Evolutionary conservation across 495 filamentous ascomycete species (phyloP).

Genomic region (Penicillium dipodomyicola): DNA sequence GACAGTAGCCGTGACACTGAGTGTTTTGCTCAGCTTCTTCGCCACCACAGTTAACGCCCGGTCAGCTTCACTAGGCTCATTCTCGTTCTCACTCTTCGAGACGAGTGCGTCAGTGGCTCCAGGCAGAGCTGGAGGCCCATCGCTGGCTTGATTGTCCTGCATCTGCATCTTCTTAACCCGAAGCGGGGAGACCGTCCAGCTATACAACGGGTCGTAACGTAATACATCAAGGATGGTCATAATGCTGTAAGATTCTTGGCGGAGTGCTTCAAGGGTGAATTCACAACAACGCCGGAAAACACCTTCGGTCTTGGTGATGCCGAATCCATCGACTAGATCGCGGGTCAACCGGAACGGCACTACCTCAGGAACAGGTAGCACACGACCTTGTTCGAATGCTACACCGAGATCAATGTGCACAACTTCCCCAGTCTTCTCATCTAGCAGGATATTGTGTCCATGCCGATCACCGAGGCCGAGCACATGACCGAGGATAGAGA

Average conservation of each 20-base stretch:
- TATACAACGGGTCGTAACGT: conserved; percentile 93
- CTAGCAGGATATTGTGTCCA: conserved; percentile 93
- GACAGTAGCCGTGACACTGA: conserved; percentile 92
- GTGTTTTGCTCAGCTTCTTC: conserved; percentile 88
- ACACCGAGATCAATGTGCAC: conserved; percentile 97
- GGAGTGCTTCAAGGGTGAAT: conserved; percentile 89
- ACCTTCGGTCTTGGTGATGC: conserved; percentile 90
- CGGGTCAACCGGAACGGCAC: conserved; percentile 95
- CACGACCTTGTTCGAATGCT: conserved; percentile 91
- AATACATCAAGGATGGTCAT: conserved; percentile 97
- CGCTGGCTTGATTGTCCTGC: conserved; percentile 52
- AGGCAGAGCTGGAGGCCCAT: conserved; percentile 36
- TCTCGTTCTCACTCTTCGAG: conserved; percentile 49
- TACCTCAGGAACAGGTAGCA: conserved; percentile 89
- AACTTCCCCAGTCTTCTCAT: conserved; percentile 85
- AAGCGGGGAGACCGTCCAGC: conserved; percentile 90
- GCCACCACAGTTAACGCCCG: conserved; percentile 86
- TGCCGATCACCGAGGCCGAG: conserved; percentile 95
- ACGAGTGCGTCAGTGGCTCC: conserved; percentile 42
- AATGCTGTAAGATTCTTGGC: conserved; percentile 89
- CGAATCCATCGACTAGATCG: conserved; percentile 96
- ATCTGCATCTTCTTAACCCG: conserved; percentile 74
- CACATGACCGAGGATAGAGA: conserved; percentile 91
- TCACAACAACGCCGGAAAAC: conserved; percentile 96
- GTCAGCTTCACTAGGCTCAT: conserved; percentile 89